Base-by-base conservation (phyloP, 768 basidiomycete species). In the Naganishia friedmannii region DNA sequence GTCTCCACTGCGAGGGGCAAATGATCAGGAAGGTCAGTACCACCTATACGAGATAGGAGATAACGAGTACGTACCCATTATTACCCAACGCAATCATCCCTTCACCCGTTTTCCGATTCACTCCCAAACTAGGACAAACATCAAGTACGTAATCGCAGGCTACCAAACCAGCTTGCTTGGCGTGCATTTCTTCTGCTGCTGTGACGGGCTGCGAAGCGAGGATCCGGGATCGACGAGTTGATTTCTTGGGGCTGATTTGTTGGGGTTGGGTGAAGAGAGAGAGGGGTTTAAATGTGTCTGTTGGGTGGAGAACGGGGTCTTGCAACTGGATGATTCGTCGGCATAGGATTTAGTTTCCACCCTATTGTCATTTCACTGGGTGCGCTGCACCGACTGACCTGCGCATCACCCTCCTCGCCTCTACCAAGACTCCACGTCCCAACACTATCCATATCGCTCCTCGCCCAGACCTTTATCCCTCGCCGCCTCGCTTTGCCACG, bases 381-480 rank as follows among this genome's bases (percentile, higher is more conserved):
- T 12, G 12, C 19, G 39, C n/a, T 29, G 32, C n/a, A 19, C 12
- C 23, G 45, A 68, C 76, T 60, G 29, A 77, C 75, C 70, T 80
- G 77, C 5, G 78, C 13, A 51, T 76, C 74, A n/a, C 70, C 77
- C n/a, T 77, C 73, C 10, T 70, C 74, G 4, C 74, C 75, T 28
- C 63, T 48, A 0, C 74, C 76, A 15, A 79, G 66, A 31, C 88
- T 86, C 94, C 93, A 97, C 17, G 86, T 84, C 68, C 90, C 89
- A 73, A 94, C 90, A 0, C 90, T 92, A 80, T 97, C 93, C 93
- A 96, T 96, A 82, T 96, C 94, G 73, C 91, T 93, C 13, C 87
- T 85, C 28, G 89, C 89, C 92, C 93, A 96, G 9, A 93, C 76
- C 31, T 71, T 76, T 67, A 77, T 73, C 9, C 71, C 69, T 31